Evolutionary conservation across 164 flowering plant species (phyloP).

Genomic region (Saururus chinensis): DNA sequence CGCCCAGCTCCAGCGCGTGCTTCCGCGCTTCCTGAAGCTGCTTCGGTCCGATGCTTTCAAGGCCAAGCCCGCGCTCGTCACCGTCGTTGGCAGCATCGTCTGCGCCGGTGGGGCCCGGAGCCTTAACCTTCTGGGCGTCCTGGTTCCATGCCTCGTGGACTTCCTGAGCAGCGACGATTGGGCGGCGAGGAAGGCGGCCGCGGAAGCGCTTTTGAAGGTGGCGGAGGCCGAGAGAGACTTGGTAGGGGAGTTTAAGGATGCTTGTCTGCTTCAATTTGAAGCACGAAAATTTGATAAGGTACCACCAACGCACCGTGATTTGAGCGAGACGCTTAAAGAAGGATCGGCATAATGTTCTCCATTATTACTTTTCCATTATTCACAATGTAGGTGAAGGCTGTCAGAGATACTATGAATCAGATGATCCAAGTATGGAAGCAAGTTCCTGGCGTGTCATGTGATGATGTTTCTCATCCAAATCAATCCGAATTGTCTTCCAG

Average conservation of each 20-base stretch:
- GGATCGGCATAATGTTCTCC: neutral
- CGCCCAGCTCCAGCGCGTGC: conserved; percentile 31
- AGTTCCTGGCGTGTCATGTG: conserved; percentile 1
- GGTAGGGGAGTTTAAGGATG: conserved; percentile 39
- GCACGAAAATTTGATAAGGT: conserved; percentile 78
- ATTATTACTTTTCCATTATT: neutral
- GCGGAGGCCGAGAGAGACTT: conserved; percentile 54
- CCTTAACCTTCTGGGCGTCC: conserved; percentile 23
- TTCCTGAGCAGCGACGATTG: conserved; percentile 73
- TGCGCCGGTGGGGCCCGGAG: conserved; percentile 35
- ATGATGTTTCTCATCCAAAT: conserved; percentile 30
- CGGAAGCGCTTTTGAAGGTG: conserved; percentile 57
- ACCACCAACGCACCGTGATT: neutral
- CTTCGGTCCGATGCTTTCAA: conserved; percentile 48
- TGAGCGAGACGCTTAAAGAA: neutral
- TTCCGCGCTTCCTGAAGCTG: conserved; percentile 58
- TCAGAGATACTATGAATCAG: conserved; percentile 12
- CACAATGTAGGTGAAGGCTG: conserved; percentile 9
- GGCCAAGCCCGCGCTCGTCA: conserved; percentile 60
- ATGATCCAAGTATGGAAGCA: conserved; percentile 12
- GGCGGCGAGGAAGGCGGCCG: conserved; percentile 79
- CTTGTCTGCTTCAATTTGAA: conserved; percentile 51
- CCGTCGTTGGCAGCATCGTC: conserved; percentile 53
- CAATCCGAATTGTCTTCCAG: conserved; percentile 44
- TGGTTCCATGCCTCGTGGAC: conserved; percentile 46